Evolutionary conservation across 768 basidiomycete genomes (phyloP).

Genomic region (Lactarius pseudohatsudake): DNA sequence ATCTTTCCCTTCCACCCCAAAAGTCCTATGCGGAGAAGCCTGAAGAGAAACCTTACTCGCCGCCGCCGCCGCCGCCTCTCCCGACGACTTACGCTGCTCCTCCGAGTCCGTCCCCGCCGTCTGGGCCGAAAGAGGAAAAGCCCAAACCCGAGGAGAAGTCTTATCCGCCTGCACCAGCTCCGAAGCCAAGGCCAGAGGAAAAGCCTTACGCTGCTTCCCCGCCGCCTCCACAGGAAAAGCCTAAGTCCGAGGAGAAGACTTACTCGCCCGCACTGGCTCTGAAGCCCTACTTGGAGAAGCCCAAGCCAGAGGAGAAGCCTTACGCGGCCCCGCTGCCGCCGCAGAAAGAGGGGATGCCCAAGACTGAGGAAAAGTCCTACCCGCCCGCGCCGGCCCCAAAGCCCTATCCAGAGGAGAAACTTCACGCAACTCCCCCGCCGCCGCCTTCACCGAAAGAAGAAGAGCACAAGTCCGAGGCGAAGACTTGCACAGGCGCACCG

Average conservation of each 20-base stretch:
- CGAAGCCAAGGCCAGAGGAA: background rate
- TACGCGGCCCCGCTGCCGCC: background rate
- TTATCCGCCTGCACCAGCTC: background rate
- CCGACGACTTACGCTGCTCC: background rate
- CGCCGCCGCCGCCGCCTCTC: no score
- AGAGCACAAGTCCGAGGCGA: conserved; percentile 5
- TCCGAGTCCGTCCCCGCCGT: background rate
- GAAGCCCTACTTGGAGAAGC: background rate
- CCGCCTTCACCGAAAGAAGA: conserved; percentile 1
- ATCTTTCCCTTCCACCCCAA: background rate
- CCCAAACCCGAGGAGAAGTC: conserved; percentile 9
- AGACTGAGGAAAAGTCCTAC: background rate
- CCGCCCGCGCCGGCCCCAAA: background rate
- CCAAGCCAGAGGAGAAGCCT: no score
- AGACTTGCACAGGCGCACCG: background rate
- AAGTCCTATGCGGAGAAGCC: background rate
- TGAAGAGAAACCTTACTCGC: background rate
- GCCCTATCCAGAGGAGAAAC: background rate
- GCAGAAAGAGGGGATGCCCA: conserved; percentile 3
- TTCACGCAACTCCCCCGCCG: background rate
- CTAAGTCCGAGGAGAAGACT: background rate
- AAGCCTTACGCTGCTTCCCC: no score
- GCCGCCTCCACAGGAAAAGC: no score
- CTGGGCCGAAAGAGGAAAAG: background rate
- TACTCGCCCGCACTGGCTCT: background rate